phyloP scores from a whole-genome alignment of 495 filamentous ascomycete species.

The Alectoria sarmentosa region DNA sequence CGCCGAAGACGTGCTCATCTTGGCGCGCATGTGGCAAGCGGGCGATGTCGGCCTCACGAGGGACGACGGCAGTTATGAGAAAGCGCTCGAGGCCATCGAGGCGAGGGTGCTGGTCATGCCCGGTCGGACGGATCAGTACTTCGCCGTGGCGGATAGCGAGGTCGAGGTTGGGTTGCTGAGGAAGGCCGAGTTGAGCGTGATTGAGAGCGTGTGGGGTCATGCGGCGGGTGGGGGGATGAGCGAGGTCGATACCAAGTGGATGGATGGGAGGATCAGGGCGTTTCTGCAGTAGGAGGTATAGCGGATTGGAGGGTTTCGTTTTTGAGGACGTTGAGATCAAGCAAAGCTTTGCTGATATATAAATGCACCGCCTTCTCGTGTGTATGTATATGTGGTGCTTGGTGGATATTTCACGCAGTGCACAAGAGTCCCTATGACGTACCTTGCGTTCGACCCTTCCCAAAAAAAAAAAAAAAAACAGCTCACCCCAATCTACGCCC shows the following conservation, averaged over 20 bases:
- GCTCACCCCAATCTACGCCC: no score
- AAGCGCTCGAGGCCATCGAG: conserved; percentile 35
- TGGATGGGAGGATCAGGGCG: conserved; percentile 27
- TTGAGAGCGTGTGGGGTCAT: conserved; percentile 44
- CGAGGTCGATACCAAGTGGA: conserved; percentile 36
- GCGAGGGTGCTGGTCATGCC: conserved; percentile 41
- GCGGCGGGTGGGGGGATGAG: conserved; percentile 38
- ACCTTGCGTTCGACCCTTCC: no score
- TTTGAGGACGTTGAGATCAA: no score
- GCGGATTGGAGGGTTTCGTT: no score
- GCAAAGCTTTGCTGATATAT: no score
- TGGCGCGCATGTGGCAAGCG: conserved; percentile 41
- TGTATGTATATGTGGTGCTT: no score
- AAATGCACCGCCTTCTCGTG: no score
- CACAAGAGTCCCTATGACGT: no score
- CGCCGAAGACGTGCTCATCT: conserved; percentile 37
- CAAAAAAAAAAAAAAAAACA: no score
- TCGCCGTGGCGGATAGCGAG: conserved; percentile 37
- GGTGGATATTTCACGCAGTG: no score
- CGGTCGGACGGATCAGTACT: conserved; percentile 41
- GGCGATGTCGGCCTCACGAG: conserved; percentile 35
- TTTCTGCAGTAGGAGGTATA: conserved; percentile 18
- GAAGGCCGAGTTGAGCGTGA: conserved; percentile 33
- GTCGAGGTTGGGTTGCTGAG: conserved; percentile 36
- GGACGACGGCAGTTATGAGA: conserved; percentile 32